phyloP scores from a whole-genome alignment of 495 filamentous ascomycete species.

The Penicillium coprophilum region DNA sequence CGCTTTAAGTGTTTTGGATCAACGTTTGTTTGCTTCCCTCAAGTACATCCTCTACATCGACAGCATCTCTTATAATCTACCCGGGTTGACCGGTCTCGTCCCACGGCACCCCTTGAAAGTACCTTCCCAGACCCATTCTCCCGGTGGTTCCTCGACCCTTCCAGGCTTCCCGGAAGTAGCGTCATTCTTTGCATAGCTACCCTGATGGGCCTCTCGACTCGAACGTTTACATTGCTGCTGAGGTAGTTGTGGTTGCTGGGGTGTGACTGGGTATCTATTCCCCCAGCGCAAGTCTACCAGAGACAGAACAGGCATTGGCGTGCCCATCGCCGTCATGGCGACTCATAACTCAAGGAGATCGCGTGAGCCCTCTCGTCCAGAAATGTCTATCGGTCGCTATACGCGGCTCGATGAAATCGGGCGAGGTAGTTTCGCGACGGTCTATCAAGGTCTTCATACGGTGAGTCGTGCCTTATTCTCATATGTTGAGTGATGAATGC shows the following conservation, averaged over 20 bases:
- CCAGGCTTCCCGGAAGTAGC: constrained; percentile 14
- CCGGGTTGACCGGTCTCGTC: constrained; percentile 14
- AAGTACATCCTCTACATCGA: background rate
- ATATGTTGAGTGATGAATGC: constrained; percentile 26
- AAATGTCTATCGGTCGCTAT: constrained; percentile 74
- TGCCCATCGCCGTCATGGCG: constrained; percentile 36
- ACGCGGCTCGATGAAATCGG: constrained; percentile 81
- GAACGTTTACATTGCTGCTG: constrained; percentile 25
- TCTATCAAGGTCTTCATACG: constrained; percentile 81
- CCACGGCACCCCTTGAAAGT: constrained; percentile 13
- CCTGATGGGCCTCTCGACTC: constrained; percentile 40
- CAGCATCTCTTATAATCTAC: constrained; percentile 4
- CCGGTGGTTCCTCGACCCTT: constrained; percentile 21
- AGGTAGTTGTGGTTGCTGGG: constrained; percentile 46
- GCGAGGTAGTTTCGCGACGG: constrained; percentile 92
- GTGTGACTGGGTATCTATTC: constrained; percentile 23
- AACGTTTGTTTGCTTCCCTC: background rate
- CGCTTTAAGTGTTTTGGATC: constrained; percentile 24
- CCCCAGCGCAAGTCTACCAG: constrained; percentile 12
- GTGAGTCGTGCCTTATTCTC: constrained; percentile 52
- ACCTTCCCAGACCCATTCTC: constrained; percentile 14
- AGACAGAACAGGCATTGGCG: constrained; percentile 12
- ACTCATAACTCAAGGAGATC: constrained; percentile 46
- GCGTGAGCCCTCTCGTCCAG: constrained; percentile 45
- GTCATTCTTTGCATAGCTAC: constrained; percentile 19